Base-by-base conservation (phyloP, 202 grass and related monocot species). In the Panicum virgatum region DNA sequence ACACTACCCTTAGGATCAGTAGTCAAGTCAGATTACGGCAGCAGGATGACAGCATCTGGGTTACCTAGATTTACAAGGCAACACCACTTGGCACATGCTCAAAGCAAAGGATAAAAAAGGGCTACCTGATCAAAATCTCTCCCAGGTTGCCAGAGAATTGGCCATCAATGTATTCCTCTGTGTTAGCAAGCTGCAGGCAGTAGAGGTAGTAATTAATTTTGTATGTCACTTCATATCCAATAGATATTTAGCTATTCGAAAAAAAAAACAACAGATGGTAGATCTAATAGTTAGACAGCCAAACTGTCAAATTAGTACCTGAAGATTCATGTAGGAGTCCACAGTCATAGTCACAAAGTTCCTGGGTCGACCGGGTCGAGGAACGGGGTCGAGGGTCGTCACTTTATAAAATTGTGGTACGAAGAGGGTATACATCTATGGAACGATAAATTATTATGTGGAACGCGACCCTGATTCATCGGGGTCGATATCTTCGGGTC, bases 111-210 rank as follows among this genome's bases (percentile, higher is more conserved):
- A 54, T 36, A 38, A 76, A 20, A 68, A 27, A 46, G 30, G 18
- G 20, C 39, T 87, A 95, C 86, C 92, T 93, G 77, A 94, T 91
- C 62, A 93, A 80, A 89, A 98, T 94, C 81, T 98, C 92, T 58
- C 92, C 92, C 11, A 91, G 80, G 52, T 95, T 95, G 78, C 92
- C 90, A 62, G 90, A 90, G 58, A 98, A 95, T 43, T 94, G 82
- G 0, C 90, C 90, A 34, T 98, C 90, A 74, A 95, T 95, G 26
- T 91, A 95, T 69, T 98, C 96, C 75, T 96, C 90, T n/a, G 89
- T 89, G 47, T 96, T 90, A 63, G 92, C 96, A 86, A 96, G 87
- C 89, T 98, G 56, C 71, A 81, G 2, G 23, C 4, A 25, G 64
- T 50, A 85, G n/a, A 65, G 19, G 1, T 3, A 47, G 18, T 47